phyloP scores from a whole-genome alignment of 225 moss, liverwort and hornwort genomes.

The Physcomitrellopsis africana region DNA sequence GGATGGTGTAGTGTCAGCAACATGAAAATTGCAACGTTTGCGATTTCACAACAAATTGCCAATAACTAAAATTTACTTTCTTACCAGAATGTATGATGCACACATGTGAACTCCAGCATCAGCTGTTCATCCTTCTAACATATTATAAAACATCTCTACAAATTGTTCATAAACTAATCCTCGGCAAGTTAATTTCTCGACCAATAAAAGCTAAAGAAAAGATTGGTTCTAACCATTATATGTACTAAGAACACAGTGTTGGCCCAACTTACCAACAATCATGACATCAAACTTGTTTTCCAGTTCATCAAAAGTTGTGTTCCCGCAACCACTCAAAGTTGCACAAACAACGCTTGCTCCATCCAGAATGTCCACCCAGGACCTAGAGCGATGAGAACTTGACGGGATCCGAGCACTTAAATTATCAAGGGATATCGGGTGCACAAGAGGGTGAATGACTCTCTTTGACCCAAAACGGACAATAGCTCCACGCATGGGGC shows the following conservation, averaged over 20 bases:
- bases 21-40: not conserved
- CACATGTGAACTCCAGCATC: not conserved
- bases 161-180: too few relatives aligned
- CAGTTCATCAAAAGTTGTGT: constrained; percentile 55
- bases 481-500: constrained; percentile 47
- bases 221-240: not conserved
- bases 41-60: not conserved
- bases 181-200: not conserved
- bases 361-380: constrained; percentile 43
- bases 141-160: too few relatives aligned
- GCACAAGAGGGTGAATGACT: constrained; percentile 51
- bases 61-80: not conserved
- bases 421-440: constrained; percentile 51
- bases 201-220: not conserved
- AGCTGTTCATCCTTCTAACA: too few relatives aligned
- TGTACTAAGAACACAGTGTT: not conserved
- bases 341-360: constrained; percentile 70
- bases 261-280: constrained; percentile 53
- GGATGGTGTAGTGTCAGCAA: not conserved
- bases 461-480: constrained; percentile 58
- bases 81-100: not conserved
- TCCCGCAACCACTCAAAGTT: constrained; percentile 71
- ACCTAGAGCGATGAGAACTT: constrained; percentile 18
- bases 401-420: constrained; percentile 30
- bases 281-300: constrained; percentile 65